Evolutionary conservation across 495 filamentous ascomycete genomes (phyloP).

Genomic region (Penicillium turbatum): DNA sequence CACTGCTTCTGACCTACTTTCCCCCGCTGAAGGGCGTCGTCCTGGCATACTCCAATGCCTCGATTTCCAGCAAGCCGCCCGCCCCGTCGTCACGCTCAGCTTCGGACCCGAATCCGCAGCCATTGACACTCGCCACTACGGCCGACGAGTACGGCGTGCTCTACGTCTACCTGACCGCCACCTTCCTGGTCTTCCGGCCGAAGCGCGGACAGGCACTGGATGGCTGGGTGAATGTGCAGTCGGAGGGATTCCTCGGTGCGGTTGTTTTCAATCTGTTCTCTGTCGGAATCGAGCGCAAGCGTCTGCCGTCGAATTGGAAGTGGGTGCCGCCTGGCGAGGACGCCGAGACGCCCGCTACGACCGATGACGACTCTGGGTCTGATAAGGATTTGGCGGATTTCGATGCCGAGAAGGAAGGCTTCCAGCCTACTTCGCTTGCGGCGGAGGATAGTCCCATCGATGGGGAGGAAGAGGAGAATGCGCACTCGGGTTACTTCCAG

Average conservation of each 20-base stretch:
- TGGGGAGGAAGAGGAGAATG: slow-evolving; percentile 32
- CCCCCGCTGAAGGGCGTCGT: slow-evolving; percentile 66
- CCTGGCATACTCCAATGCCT: slow-evolving; percentile 62
- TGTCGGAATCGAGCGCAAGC: slow-evolving; percentile 61
- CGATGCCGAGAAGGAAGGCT: slow-evolving; percentile 42
- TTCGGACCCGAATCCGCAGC: slow-evolving; percentile 35
- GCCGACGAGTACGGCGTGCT: slow-evolving; percentile 65
- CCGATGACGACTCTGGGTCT: slow-evolving; percentile 31
- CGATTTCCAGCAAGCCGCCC: slow-evolving; percentile 40
- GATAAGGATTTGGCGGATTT: slow-evolving; percentile 23
- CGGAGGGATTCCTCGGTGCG: slow-evolving; percentile 66
- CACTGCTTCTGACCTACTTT: slow-evolving; percentile 70
- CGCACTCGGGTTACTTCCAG: slow-evolving; percentile 53
- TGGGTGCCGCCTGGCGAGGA: slow-evolving; percentile 51
- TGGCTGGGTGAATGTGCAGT: slow-evolving; percentile 67
- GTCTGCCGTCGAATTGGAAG: slow-evolving; percentile 63
- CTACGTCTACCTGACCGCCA: slow-evolving; percentile 68
- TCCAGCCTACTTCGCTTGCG: slow-evolving; percentile 35
- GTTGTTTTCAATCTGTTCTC: slow-evolving; percentile 73
- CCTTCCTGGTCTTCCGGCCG: slow-evolving; percentile 67
- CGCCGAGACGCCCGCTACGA: slow-evolving; percentile 22
- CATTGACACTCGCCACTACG: slow-evolving; percentile 48
- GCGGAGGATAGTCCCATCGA: slow-evolving; percentile 33
- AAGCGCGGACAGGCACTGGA: slow-evolving; percentile 54
- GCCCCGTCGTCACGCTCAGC: slow-evolving; percentile 20